Base-by-base conservation (phyloP, 257 asterid species). In the Gentiana straminea region DNA sequence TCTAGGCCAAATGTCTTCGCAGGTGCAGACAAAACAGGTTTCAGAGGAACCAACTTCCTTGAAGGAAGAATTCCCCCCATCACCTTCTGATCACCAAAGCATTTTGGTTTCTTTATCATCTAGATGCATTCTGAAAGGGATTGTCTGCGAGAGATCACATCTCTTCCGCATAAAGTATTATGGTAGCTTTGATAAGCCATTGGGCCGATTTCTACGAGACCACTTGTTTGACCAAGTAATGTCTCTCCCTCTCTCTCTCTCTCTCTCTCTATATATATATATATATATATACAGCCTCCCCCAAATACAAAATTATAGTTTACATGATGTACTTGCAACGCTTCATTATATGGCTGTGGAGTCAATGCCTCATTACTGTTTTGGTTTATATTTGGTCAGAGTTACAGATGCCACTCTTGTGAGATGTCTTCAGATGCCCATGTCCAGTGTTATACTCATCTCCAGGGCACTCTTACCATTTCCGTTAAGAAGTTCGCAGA, bases 371-470 rank as follows among this genome's bases (percentile, higher is more conserved):
- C 48, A 62, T 71, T 73, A 47, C 73, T 41, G 35, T 15, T 15
- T 37, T 64, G 62, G 24, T 59, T 60, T 33, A 67, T 64, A 63
- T 57, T 65, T 52, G 68, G 64, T 63, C 88, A 91, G 98, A 77
- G 64, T 70, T 83, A 78, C 68, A 72, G 78, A 75, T 91, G 97
- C 70, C 83, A 73, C 49, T 87, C 90, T 13, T 91, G 97, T 73
- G 94, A 81, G 70, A 79, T 83, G 94, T 90, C 98, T 33, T 77
- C 98, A 7, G 97, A 91, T 74, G 90, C 98, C 52, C 98, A 91
- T 68, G 91, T 91, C 53, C 94, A 84, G 59, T 91, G 98, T 72
- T 91, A 91, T 71, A 91, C 97, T 52, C 98, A 91, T 61, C 86
- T 83, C 58, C 98, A 91, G 77, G 98, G 97, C 41, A 78, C 95